Conservation (phyloP, 768 basidiomycete genomes). For the Amyloporia xantha region DNA sequence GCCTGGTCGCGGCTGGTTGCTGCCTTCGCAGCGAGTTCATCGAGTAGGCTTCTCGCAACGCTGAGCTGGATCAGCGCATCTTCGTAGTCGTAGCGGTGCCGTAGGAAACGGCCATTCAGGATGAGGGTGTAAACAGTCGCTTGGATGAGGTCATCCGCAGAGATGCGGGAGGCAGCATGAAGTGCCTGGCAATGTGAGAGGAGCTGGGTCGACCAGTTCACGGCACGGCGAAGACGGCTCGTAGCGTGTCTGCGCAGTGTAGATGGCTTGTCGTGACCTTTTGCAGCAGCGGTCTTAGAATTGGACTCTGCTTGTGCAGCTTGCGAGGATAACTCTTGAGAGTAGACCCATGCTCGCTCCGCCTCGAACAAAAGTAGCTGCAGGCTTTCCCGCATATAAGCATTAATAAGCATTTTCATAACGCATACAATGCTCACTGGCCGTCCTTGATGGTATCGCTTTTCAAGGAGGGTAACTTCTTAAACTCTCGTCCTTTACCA, state of each 20-base stretch:
- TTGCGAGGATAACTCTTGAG: constrained; percentile 64
- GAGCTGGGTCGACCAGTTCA: constrained; percentile 72
- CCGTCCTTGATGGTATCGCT: constrained; percentile 73
- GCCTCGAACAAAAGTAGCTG: constrained; percentile 85
- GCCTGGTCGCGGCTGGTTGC: constrained; percentile 82
- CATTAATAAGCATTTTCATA: constrained; percentile 5
- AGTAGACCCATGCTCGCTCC: constrained; percentile 88
- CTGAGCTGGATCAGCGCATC: constrained; percentile 70
- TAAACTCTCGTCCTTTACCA: constrained; percentile 87
- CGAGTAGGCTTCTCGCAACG: constrained; percentile 69
- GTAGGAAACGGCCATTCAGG: constrained; percentile 76
- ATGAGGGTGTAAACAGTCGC: constrained; percentile 73
- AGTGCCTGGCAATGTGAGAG: constrained; percentile 67
- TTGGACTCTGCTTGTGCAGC: constrained; percentile 44
- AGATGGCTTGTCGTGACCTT: constrained; percentile 33
- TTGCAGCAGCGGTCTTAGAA: constrained; percentile 12
- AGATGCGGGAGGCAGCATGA: constrained; percentile 44
- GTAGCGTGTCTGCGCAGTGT: constrained; percentile 69
- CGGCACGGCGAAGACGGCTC: constrained; percentile 72
- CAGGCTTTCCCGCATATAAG: constrained; percentile 38
- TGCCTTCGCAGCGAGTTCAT: constrained; percentile 56
- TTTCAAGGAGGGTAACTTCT: constrained; percentile 64
- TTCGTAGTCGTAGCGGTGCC: constrained; percentile 69
- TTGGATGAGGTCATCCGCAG: constrained; percentile 57
- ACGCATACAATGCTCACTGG: constrained; percentile 50